phyloP scores from a whole-genome alignment of 73 alveolate species.

The Vitrella brassicaformis region DNA sequence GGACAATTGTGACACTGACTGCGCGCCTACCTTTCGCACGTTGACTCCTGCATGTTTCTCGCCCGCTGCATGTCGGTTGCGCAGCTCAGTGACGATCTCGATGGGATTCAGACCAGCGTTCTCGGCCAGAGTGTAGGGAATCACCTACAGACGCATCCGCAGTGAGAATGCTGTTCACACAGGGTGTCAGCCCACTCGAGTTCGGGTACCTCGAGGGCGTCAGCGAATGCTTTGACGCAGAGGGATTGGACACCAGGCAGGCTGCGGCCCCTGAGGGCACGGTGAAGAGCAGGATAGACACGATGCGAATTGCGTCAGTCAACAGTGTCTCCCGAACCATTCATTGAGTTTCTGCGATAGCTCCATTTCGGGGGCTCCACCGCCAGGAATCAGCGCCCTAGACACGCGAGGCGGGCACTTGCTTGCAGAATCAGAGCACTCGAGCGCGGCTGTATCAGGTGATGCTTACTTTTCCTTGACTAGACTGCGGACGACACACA shows the following conservation, averaged over 20 bases:
- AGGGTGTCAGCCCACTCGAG: too few relatives aligned
- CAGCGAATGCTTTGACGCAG: conserved; percentile 41
- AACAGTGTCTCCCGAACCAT: too few relatives aligned
- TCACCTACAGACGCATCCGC: conserved; percentile 91
- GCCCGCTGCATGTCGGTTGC: conserved; percentile 86
- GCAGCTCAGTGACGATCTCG: conserved; percentile 86
- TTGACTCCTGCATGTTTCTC: conserved; percentile 83
- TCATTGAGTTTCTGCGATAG: conserved; percentile 73
- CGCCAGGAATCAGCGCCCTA: conserved; percentile 97
- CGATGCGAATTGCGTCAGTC: too few relatives aligned
- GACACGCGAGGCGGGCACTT: too few relatives aligned
- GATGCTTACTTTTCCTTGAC: conserved; percentile 62
- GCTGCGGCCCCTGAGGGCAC: conserved; percentile 39
- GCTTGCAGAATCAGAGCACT: too few relatives aligned
- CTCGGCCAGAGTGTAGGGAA: conserved; percentile 98
- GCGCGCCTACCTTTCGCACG: conserved; percentile 58
- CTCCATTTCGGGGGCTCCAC: conserved; percentile 98
- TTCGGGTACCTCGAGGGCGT: conserved; percentile 22
- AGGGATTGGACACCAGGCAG: conserved; percentile 46
- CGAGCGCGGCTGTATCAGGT: too few relatives aligned
- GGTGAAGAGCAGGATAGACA: too few relatives aligned
- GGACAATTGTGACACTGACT: neutral
- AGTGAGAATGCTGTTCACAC: conserved; percentile 71
- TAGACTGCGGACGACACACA: conserved; percentile 94
- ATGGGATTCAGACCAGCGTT: conserved; percentile 97